Evolutionary conservation across 345 rosid genomes (phyloP), one percentile per base, ranked within the genome.

Genomic region (Toxicodendron radicans): DNA sequence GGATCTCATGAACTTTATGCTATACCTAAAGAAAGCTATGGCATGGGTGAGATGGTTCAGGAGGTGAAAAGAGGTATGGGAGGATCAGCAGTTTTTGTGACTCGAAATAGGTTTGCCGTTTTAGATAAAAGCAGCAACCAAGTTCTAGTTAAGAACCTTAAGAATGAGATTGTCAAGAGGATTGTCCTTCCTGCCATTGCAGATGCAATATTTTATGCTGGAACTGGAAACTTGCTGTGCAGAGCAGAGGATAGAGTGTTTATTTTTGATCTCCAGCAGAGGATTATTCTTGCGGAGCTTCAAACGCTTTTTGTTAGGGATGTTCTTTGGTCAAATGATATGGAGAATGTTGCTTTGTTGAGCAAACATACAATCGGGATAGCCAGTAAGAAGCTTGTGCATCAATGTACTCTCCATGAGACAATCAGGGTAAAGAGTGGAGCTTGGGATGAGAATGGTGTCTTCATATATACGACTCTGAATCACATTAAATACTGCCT

Each of bases 381-480:
- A 56, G 90, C 97, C 17, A 88, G 81, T 83, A 93, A 90, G 80
- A 90, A 84, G 78, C 92, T 93, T 68, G 91, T 85, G 73, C 92
- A 74, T 66, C 88, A 87, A 62, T 90, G 97, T 86, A 85, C 89
- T 18, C 87, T 93, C 80, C 94, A 91, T 70, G 97, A 91, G 84
- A 91, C 94, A 30, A 87, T 93, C 23, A 90, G 91, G 48, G 88
- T 91, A 57, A 91, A 93, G 64, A 91, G 95, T 73, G 98, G 95
- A 80, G 91, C 92, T 33, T 93, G 97, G 95, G 97, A 89, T 57
- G 95, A 93, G 20, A 88, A 90, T 76, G 92, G 92, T 75, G 93
- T 93, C 64, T 91, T 93, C 75, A 91, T 93, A 12, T 93, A 90
- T 70, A 85, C 97, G 20, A 93, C 98, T 14, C 24, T 93, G 70